Evolutionary conservation across 2,329 filamentous ascomycete genomes (phyloP).

Genomic region (Orbilia javanica): DNA sequence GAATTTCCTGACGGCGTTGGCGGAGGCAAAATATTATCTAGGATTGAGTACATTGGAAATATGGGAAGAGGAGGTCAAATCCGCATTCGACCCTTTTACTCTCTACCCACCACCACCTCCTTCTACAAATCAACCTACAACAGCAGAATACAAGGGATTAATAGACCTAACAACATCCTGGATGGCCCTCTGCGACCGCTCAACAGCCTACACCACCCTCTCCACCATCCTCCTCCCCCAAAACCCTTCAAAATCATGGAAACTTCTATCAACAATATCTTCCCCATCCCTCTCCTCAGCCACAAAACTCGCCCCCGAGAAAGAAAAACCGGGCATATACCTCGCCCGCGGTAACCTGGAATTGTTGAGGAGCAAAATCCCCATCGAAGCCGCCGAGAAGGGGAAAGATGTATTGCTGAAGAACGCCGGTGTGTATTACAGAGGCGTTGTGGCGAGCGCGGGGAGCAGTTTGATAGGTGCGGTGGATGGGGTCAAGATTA

Average conservation of each 20-base stretch:
- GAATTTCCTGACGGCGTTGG: slow-evolving; percentile 27
- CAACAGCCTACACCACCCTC: slow-evolving; percentile 43
- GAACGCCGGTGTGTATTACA: slow-evolving; percentile 61
- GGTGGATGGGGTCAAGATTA: slow-evolving; percentile 52
- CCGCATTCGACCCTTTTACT: slow-evolving; percentile 26
- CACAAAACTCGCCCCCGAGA: slow-evolving; percentile 58
- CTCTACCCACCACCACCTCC: background rate
- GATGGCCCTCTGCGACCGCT: slow-evolving; percentile 53
- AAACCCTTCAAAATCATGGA: slow-evolving; percentile 51
- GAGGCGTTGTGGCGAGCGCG: slow-evolving; percentile 48
- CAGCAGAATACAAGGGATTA: background rate
- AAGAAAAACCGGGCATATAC: slow-evolving; percentile 58
- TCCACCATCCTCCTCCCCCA: background rate
- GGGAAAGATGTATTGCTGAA: slow-evolving; percentile 58
- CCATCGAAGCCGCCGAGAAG: slow-evolving; percentile 43
- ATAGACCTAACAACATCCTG: slow-evolving; percentile 40
- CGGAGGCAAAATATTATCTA: slow-evolving; percentile 26
- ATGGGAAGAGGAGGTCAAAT: slow-evolving; percentile 39
- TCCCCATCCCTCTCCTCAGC: slow-evolving; percentile 56
- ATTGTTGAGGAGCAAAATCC: slow-evolving; percentile 58
- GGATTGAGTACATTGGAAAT: background rate
- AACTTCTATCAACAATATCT: slow-evolving; percentile 42
- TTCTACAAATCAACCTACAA: background rate
- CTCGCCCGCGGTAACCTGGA: slow-evolving; percentile 61
- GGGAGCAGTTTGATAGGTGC: slow-evolving; percentile 43